phyloP scores from a whole-genome alignment of 108 stramenopile genomes.

The Cyclotella baltica region DNA sequence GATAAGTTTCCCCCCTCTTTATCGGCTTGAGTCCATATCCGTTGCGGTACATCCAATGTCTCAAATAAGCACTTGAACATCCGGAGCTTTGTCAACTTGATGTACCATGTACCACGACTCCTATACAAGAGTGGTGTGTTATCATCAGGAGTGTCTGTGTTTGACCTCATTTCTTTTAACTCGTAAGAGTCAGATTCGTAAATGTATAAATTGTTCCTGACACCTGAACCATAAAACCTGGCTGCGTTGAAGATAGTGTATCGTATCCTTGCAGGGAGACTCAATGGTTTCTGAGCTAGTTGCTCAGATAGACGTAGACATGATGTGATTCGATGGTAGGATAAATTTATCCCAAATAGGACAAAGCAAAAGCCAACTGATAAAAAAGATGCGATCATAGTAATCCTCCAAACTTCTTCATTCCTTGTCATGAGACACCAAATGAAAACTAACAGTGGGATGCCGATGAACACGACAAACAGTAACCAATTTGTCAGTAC shows the following conservation, averaged over 20 bases:
- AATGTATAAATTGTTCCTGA: not conserved
- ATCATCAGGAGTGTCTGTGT: not conserved
- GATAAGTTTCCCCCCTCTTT: not conserved
- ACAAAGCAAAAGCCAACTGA: conserved; percentile 23
- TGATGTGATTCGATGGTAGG: not conserved
- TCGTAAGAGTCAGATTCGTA: not conserved
- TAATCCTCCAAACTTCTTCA: conserved; percentile 22
- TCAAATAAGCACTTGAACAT: not conserved
- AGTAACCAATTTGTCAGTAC: conserved; percentile 40
- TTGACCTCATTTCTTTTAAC: not conserved
- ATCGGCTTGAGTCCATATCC: not conserved
- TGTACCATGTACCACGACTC: not conserved
- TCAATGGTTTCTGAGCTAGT: not conserved
- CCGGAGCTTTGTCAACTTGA: not conserved
- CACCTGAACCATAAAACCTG: not conserved
- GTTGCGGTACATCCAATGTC: not conserved
- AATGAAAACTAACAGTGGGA: conserved; percentile 20
- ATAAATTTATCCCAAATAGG: not conserved
- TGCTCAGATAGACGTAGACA: not conserved
- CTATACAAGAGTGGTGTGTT: not conserved
- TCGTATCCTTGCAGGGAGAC: not conserved
- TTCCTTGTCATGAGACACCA: conserved; percentile 17
- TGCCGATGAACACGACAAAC: conserved; percentile 31
- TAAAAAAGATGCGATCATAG: conserved; percentile 28
- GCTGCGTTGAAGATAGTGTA: not conserved